These are phyloP conservation scores for Hypericum androsaemum DNA, from an alignment of 345 rosid species.

Conservation along the genomic window DNA sequence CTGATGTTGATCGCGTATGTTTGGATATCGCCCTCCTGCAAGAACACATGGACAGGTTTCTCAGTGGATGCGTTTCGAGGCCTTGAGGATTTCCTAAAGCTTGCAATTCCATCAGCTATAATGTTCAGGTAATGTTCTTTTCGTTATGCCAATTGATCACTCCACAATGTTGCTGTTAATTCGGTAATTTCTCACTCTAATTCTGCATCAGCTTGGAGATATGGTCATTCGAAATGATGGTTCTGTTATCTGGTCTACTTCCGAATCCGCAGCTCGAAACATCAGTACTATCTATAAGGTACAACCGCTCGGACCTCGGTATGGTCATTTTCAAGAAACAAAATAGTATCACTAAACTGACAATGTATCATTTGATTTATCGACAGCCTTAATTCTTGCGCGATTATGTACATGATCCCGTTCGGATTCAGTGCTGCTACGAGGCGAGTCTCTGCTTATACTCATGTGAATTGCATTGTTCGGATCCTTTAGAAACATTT, in stretches of 20 bases:
- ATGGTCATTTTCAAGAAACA: background rate
- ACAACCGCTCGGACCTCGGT: background rate
- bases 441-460: conserved; percentile 10
- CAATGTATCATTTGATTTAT: background rate
- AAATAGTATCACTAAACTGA: background rate
- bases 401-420: conserved; percentile 17
- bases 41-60: conserved; percentile 29
- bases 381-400: conserved; percentile 19
- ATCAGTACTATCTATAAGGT: conserved; percentile 40
- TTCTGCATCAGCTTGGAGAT: conserved; percentile 27
- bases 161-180: background rate
- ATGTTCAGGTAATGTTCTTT: conserved; percentile 26
- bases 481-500: too few relatives aligned
- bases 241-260: conserved; percentile 35
- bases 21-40: conserved; percentile 25
- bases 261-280: conserved; percentile 38
- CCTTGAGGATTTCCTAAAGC: conserved; percentile 17
- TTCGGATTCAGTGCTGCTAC: conserved; percentile 19
- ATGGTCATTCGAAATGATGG: conserved; percentile 34
- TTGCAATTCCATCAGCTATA: conserved; percentile 38
- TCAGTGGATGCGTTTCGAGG: conserved; percentile 21
- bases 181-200: background rate
- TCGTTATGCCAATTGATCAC: background rate
- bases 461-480: too few relatives aligned
- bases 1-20: conserved; percentile 18